Evolutionary conservation across 2,329 filamentous ascomycete species (phyloP).

Genomic region (Verticillium zaregamsianum): DNA sequence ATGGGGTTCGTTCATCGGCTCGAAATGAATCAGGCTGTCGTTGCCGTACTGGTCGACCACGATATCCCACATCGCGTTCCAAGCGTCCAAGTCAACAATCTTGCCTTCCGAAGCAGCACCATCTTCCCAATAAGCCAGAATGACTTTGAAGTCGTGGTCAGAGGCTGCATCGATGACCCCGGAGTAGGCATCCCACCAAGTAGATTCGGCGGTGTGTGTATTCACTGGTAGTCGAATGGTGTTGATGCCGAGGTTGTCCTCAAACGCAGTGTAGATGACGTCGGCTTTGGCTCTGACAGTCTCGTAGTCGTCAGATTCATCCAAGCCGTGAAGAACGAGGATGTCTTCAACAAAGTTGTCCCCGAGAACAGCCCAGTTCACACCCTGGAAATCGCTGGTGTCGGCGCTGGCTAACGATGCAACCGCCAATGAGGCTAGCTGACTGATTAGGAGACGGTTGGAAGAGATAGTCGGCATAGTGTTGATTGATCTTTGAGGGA

Average conservation of each 20-base stretch:
- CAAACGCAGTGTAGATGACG: slow-evolving; percentile 6
- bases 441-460: slow-evolving; percentile 5
- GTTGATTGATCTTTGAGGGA: slow-evolving; percentile 2
- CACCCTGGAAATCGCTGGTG: slow-evolving; percentile 4
- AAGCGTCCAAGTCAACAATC: slow-evolving; percentile 4
- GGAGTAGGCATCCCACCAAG: slow-evolving; percentile 5
- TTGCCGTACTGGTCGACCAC: slow-evolving; percentile 5
- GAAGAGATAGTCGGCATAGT: slow-evolving; percentile 1
- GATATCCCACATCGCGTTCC: slow-evolving; percentile 6
- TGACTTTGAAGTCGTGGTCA: slow-evolving; percentile 3
- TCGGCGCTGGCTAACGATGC: background rate
- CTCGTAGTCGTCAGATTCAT: slow-evolving; percentile 6
- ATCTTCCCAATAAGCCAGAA: slow-evolving; percentile 7
- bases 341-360: slow-evolving; percentile 4
- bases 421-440: background rate
- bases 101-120: slow-evolving; percentile 4
- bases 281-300: slow-evolving; percentile 6
- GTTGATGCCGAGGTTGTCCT: too few relatives aligned
- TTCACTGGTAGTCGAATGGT: too few relatives aligned
- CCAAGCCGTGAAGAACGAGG: slow-evolving; percentile 6
- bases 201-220: too few relatives aligned
- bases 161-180: slow-evolving; percentile 6
- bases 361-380: slow-evolving; percentile 7
- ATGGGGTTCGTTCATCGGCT: background rate
- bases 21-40: slow-evolving; percentile 3